Conservation (phyloP, 2,329 filamentous ascomycete species). For the Knufia fluminis region DNA sequence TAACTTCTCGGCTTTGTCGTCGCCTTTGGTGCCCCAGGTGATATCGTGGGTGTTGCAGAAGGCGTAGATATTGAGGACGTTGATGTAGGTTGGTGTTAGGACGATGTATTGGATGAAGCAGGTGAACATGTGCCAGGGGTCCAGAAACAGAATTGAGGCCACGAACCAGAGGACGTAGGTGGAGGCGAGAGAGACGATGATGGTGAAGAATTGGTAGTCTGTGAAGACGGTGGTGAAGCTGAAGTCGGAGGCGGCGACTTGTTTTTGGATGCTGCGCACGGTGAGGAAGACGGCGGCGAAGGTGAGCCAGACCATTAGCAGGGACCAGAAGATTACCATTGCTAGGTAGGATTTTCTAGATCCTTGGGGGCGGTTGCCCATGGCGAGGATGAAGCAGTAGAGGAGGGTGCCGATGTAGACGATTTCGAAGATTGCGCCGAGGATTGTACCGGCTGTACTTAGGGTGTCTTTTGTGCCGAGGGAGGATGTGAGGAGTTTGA, state of each 20-base stretch:
- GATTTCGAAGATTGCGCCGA: slow-evolving; percentile 92
- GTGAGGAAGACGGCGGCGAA: slow-evolving; percentile 95
- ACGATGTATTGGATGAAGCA: slow-evolving; percentile 86
- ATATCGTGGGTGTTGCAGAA: slow-evolving; percentile 99
- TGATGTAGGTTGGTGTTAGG: slow-evolving; percentile 92
- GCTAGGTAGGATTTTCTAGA: slow-evolving; percentile 90
- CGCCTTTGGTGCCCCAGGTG: slow-evolving; percentile 95
- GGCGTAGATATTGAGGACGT: slow-evolving; percentile 96
- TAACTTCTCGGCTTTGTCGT: slow-evolving; percentile 88
- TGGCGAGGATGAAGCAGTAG: slow-evolving; percentile 86
- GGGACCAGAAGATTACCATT: slow-evolving; percentile 97
- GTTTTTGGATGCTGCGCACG: slow-evolving; percentile 68
- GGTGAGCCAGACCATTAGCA: slow-evolving; percentile 89
- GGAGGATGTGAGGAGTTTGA: slow-evolving; percentile 88
- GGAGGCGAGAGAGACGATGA: slow-evolving; percentile 84
- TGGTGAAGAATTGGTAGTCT: slow-evolving; percentile 82
- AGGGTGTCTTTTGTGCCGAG: slow-evolving; percentile 61
- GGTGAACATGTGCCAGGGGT: slow-evolving; percentile 99
- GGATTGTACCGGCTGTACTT: slow-evolving; percentile 64
- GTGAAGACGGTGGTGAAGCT: slow-evolving; percentile 64
- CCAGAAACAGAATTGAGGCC: slow-evolving; percentile 86
- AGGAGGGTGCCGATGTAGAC: slow-evolving; percentile 85
- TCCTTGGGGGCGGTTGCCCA: slow-evolving; percentile 90
- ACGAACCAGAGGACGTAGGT: slow-evolving; percentile 92
- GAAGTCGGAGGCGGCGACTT: slow-evolving; percentile 57